Evolutionary conservation across 345 rosid species (phyloP), one percentile per base, ranked within the genome.

Genomic region (Eucalyptus sp.): DNA sequence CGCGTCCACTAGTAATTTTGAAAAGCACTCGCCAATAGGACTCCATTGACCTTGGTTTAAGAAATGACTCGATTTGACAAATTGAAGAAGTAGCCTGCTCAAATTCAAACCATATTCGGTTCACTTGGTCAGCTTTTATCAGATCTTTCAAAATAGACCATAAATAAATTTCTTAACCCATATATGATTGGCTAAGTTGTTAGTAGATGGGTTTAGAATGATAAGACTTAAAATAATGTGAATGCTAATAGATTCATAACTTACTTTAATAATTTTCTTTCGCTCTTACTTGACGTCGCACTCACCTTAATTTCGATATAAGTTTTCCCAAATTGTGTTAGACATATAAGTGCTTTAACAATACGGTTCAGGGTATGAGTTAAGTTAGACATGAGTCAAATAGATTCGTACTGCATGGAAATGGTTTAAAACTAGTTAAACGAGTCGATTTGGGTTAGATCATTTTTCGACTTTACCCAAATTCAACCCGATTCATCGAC

Each of bases 401-500:
- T 56, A 12, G 4, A 22, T 56, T 56, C 3, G 12, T 24, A 9
- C 4, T 0, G 3, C 1, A 24, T 24, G 12, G 0, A 56, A 5
- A 56, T 56, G 0, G 6, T 9, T 56, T 25, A 24, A 56, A 56
- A 25, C 1, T 56, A 22, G 6, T 56, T 10, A 25, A 56, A 24
- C 2, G 5, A 56, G 29, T 22, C 1, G 10, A 24, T 56, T 56
- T 56, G 5, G 0, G 6, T 2, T 24, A 24, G 3, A 56, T 0
- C 3, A 56, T 24, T 56, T 56, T 56, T 56, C 2, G 2, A 56
- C 8, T 52, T 18, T 18, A 18, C 1, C 4, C 10, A 52, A 20
- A 52, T 2, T 0, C 0, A 1, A 52, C 24, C 9, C 10, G 0
- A 52, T 52, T 18, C 24, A 52, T 18, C 24, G 0, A 52, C 56